These are phyloP conservation scores for Phlebiopsis gigantea DNA, from an alignment of 768 basidiomycete species.

Conservation along the genomic window DNA sequence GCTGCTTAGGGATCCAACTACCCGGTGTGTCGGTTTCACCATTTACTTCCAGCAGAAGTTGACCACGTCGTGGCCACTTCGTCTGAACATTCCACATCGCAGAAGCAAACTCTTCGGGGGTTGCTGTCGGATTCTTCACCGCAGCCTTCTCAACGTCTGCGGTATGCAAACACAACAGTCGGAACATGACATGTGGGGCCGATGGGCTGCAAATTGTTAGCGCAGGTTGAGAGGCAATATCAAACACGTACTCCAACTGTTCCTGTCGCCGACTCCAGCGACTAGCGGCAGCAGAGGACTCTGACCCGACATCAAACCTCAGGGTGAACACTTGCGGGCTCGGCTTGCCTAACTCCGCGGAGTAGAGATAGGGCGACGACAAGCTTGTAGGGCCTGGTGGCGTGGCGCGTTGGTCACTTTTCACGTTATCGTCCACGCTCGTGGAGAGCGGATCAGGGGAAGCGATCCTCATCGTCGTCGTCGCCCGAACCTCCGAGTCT, in stretches of 20 bases:
- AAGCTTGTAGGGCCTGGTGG: background rate
- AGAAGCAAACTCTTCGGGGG: slow-evolving; percentile 10
- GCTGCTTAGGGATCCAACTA: slow-evolving; percentile 12
- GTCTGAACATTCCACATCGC: slow-evolving; percentile 15
- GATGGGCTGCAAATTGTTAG: background rate
- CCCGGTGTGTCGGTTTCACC: background rate
- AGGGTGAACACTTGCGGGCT: slow-evolving; percentile 8
- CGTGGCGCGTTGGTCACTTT: too few species aligned
- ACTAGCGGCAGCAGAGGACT: slow-evolving; percentile 7
- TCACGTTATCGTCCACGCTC: too few species aligned
- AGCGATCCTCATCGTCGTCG: too few species aligned
- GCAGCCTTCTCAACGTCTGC: slow-evolving; percentile 8
- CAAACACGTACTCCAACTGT: slow-evolving; percentile 3
- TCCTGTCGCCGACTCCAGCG: slow-evolving; percentile 13
- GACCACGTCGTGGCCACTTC: slow-evolving; percentile 15
- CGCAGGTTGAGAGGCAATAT: background rate
- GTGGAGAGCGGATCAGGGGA: too few species aligned
- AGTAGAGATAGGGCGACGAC: slow-evolving; percentile 16
- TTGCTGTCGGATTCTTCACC: slow-evolving; percentile 1
- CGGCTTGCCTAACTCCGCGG: slow-evolving; percentile 7
- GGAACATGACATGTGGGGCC: background rate
- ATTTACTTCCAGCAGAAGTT: slow-evolving; percentile 13
- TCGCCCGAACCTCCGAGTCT: too few species aligned
- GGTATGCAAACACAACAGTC: slow-evolving; percentile 18
- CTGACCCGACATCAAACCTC: slow-evolving; percentile 17